Evolutionary conservation across 345 rosid species (phyloP).

Genomic region (Streptanthus diversifolius): DNA sequence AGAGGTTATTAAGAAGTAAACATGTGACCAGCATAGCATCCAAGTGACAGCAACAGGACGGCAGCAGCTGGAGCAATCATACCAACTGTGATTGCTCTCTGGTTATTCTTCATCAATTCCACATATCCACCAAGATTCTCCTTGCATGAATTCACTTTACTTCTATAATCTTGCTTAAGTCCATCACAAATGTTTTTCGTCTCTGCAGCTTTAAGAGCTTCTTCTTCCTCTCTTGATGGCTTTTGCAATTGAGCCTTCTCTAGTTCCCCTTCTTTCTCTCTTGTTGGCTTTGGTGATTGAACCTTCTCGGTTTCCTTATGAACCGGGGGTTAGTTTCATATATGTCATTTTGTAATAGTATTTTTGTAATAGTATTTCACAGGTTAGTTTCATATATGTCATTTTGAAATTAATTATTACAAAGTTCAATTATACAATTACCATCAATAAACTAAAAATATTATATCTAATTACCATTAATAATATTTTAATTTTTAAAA

Average conservation of each 20-base stretch:
- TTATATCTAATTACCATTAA: no score
- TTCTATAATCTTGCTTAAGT: slow-evolving; percentile 18
- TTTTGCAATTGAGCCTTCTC: not conserved
- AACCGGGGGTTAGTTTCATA: no score
- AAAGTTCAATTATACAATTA: no score
- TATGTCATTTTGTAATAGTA: no score
- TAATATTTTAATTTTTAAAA: no score
- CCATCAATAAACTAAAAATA: no score
- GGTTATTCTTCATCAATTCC: slow-evolving; percentile 28
- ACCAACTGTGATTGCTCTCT: slow-evolving; percentile 11
- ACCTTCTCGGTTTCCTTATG: not conserved
- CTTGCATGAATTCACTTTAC: slow-evolving; percentile 22
- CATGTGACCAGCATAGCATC: slow-evolving; percentile 27
- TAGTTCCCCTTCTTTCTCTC: not conserved
- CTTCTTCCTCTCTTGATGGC: slow-evolving; percentile 5
- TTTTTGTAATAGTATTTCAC: no score
- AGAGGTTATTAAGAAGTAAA: slow-evolving; percentile 6
- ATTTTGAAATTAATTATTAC: no score
- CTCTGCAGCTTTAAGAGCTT: not conserved
- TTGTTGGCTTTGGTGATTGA: not conserved
- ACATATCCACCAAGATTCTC: slow-evolving; percentile 33
- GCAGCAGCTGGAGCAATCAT: slow-evolving; percentile 23
- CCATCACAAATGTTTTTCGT: slow-evolving; percentile 12
- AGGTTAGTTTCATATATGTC: no score
- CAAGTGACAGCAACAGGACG: slow-evolving; percentile 28